Evolutionary conservation across 495 filamentous ascomycete genomes (phyloP).

Genomic region (Penicillium malachiteum): DNA sequence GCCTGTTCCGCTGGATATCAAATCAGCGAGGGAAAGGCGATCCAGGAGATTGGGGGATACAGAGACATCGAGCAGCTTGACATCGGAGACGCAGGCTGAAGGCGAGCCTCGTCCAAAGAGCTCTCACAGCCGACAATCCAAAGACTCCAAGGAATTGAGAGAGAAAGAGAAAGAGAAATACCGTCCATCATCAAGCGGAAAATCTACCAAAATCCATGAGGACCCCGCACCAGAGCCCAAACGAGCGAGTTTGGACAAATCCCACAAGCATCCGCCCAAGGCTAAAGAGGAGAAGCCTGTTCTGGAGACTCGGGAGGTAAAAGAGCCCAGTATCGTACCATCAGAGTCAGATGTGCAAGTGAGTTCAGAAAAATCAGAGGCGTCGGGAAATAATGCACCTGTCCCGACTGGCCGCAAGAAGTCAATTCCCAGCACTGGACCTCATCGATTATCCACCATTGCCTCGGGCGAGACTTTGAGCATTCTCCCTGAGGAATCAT

Average conservation of each 20-base stretch:
- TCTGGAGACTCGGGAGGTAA: conserved; percentile 16
- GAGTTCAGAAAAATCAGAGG: conserved; percentile 40
- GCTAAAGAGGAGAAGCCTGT: conserved; percentile 16
- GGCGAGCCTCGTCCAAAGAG: conserved; percentile 30
- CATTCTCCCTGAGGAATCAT: conserved; percentile 38
- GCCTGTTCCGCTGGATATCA: conserved; percentile 45
- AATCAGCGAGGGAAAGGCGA: conserved; percentile 28
- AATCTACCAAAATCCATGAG: conserved; percentile 10
- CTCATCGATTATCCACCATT: conserved; percentile 73
- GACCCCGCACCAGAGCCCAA: conserved; percentile 5
- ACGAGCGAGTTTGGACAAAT: conserved; percentile 6
- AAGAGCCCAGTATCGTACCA: conserved; percentile 22
- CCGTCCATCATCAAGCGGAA: conserved; percentile 12
- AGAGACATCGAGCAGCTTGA: conserved; percentile 9
- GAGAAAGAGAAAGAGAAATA: conserved; percentile 10
- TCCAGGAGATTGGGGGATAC: conserved; percentile 25
- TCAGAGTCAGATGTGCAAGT: conserved; percentile 30
- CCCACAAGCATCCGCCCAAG: conserved; percentile 2
- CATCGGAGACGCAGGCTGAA: conserved; percentile 25
- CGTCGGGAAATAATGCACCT: conserved; percentile 39
- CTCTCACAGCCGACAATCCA: conserved; percentile 26
- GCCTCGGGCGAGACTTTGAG: conserved; percentile 62
- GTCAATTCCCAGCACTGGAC: conserved; percentile 61
- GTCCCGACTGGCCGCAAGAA: conserved; percentile 43
- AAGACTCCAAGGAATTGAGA: conserved; percentile 1